These are phyloP conservation scores for Dactylellina drechsleri DNA, from an alignment of 2,329 filamentous ascomycete species.

Conservation along the genomic window DNA sequence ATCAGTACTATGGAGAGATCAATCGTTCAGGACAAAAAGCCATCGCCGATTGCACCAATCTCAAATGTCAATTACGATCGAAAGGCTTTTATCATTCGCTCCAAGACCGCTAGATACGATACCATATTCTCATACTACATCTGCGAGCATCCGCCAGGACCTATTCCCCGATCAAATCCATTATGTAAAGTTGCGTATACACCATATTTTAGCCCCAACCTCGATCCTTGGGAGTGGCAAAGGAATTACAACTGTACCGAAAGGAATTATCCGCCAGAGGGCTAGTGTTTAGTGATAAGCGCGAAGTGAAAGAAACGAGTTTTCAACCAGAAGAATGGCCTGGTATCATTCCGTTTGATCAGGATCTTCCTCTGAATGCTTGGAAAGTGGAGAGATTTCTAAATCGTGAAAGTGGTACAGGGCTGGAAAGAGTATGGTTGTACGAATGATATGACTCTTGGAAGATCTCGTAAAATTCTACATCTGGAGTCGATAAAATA, in stretches of 20 bases:
- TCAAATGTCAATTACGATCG: too few species aligned
- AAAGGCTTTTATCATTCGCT: neutral
- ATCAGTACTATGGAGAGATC: too few species aligned
- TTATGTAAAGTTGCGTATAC: neutral
- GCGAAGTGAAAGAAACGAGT: neutral
- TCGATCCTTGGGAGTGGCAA: neutral
- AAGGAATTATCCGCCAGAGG: neutral
- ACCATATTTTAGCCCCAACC: neutral
- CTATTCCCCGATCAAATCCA: neutral
- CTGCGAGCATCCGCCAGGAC: neutral
- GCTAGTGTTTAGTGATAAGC: neutral
- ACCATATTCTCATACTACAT: neutral
- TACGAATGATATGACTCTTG: neutral
- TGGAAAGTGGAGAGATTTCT: constrained; percentile 7
- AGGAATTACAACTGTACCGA: neutral
- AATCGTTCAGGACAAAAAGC: too few species aligned
- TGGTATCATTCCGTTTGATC: neutral
- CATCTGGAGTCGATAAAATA: too few species aligned
- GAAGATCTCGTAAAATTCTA: too few species aligned
- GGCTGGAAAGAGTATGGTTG: neutral
- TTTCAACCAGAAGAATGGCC: neutral
- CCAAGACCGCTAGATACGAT: neutral
- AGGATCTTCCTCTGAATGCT: neutral
- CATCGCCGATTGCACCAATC: too few species aligned
- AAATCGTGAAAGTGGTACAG: neutral